Evolutionary conservation across 768 basidiomycete species (phyloP).

Genomic region (Amanita exitialis): DNA sequence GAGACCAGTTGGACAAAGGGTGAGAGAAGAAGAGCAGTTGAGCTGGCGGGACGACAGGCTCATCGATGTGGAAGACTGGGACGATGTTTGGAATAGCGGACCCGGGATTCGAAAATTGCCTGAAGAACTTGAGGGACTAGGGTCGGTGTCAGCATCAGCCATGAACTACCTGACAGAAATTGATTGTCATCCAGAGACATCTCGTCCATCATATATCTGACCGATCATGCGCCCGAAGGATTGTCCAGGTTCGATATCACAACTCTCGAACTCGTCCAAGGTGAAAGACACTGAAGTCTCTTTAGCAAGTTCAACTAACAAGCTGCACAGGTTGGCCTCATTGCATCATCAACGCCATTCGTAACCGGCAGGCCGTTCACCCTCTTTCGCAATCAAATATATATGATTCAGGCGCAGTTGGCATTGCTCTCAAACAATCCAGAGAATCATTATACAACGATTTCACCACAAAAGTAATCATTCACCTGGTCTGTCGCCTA

Average conservation of each 20-base stretch:
- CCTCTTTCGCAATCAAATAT: slow-evolving; percentile 49
- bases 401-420: slow-evolving; percentile 58
- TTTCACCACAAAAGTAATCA: slow-evolving; percentile 12
- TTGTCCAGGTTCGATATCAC: slow-evolving; percentile 29
- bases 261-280: slow-evolving; percentile 37
- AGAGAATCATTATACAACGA: background rate
- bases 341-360: slow-evolving; percentile 72
- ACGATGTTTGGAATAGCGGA: slow-evolving; percentile 35
- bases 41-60: background rate
- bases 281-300: slow-evolving; percentile 16
- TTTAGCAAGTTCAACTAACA: background rate
- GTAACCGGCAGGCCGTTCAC: slow-evolving; percentile 68
- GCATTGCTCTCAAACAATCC: slow-evolving; percentile 35
- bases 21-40: slow-evolving; percentile 6
- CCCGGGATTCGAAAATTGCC: slow-evolving; percentile 21
- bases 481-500: slow-evolving; percentile 30
- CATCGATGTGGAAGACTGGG: slow-evolving; percentile 28
- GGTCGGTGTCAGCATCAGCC: slow-evolving; percentile 20
- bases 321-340: slow-evolving; percentile 43
- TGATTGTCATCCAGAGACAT: slow-evolving; percentile 19
- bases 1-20: slow-evolving; percentile 44
- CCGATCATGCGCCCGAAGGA: slow-evolving; percentile 50
- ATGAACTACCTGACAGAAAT: background rate
- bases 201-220: slow-evolving; percentile 38
- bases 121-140: slow-evolving; percentile 22